Evolutionary conservation across 306 rosid genomes (phyloP).

Genomic region (Rosa persica): DNA sequence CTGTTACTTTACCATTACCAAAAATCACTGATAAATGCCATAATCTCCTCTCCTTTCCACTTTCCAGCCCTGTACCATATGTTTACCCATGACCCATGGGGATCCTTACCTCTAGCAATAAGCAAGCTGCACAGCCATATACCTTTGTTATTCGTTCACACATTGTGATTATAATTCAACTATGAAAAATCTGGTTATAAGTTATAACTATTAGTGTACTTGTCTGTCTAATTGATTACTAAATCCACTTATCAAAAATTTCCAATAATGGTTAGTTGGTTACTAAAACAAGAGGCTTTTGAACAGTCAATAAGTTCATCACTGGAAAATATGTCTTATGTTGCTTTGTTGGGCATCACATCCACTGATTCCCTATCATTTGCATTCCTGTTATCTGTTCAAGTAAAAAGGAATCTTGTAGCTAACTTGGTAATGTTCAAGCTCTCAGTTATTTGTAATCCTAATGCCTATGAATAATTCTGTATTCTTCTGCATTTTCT

Average conservation of each 20-base stretch:
- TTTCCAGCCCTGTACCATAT: neutral
- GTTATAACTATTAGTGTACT: neutral
- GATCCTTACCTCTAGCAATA: slow-evolving; percentile 1
- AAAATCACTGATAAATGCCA: neutral
- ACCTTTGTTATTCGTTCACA: neutral
- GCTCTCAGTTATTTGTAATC: neutral
- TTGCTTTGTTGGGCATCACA: neutral
- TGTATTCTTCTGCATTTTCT: slow-evolving; percentile 19
- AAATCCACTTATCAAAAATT: neutral
- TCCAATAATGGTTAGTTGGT: neutral
- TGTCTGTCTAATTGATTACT: neutral
- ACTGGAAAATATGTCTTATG: neutral
- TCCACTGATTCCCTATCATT: neutral
- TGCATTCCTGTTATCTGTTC: neutral
- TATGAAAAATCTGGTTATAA: neutral
- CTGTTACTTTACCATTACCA: neutral
- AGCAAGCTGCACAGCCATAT: neutral
- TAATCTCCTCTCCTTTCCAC: neutral
- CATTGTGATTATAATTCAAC: neutral
- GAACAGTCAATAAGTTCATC: neutral
- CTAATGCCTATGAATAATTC: neutral
- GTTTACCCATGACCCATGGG: neutral
- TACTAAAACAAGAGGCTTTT: neutral
- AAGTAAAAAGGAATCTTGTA: neutral
- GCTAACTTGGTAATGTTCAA: neutral